Conservation (phyloP, 2,329 filamentous ascomycete genomes). For the Ophiostoma sp. region DNA sequence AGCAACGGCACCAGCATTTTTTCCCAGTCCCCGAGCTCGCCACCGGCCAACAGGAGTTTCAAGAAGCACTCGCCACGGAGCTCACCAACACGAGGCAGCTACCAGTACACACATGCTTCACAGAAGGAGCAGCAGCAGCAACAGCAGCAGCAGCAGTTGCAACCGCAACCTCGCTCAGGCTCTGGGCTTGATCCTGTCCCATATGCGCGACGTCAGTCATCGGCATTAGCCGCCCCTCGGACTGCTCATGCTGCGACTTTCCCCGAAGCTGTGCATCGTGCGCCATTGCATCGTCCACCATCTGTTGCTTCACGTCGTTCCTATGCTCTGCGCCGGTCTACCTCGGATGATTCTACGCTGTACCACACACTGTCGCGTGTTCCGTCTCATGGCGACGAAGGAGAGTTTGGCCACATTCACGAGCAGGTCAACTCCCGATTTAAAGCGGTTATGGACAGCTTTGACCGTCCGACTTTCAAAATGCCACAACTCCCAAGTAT, state of each 20-base stretch:
- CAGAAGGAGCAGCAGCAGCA: neutral
- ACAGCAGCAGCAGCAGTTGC: neutral
- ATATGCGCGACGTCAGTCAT: neutral
- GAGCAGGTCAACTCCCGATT: slow-evolving; percentile 83
- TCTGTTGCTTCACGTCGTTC: slow-evolving; percentile 32
- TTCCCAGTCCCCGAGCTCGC: neutral
- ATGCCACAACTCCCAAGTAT: slow-evolving; percentile 54
- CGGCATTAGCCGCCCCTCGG: neutral
- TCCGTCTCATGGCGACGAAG: slow-evolving; percentile 80
- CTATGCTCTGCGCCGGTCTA: slow-evolving; percentile 51
- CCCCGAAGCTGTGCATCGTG: slow-evolving; percentile 4
- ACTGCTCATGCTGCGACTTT: neutral
- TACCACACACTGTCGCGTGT: slow-evolving; percentile 70
- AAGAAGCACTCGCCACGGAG: slow-evolving; percentile 13
- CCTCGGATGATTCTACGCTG: slow-evolving; percentile 74
- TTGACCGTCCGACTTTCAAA: slow-evolving; percentile 72
- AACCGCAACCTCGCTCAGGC: neutral
- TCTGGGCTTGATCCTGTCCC: neutral
- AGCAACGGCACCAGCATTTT: slow-evolving; percentile 26
- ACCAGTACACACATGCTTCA: neutral
- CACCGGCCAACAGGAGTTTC: neutral
- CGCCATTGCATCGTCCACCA: slow-evolving; percentile 27
- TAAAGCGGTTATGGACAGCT: slow-evolving; percentile 85
- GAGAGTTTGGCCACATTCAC: slow-evolving; percentile 70
- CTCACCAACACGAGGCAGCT: slow-evolving; percentile 6